Base-by-base conservation (phyloP, 305 asterid species). In the Rubia peregrina region DNA sequence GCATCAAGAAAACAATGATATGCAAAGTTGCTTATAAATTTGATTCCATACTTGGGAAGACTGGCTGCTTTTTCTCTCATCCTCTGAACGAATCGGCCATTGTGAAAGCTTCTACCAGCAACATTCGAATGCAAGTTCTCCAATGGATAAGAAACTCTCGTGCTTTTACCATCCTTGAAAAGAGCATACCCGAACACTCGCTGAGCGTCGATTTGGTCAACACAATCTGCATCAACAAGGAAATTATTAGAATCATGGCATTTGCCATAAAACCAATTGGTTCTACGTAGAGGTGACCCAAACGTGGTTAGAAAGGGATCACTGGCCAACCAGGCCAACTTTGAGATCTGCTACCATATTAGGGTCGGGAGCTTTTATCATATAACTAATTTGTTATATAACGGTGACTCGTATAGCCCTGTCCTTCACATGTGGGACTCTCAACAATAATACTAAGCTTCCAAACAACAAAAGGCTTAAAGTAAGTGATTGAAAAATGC, bases 31-130 rank as follows among this genome's bases (percentile, higher is more conserved):
- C 1, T n/a, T 48, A 14, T 4, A 13, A 48, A 51, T 7, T 17
- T 4, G 38, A 33, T 33, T 33, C 43, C 24, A 33, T 82, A 87
- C 92, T 83, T 87, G 63, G 88, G 80, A 76, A 85, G 87, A 63
- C 72, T 67, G 7, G 84, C 80, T 16, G 92, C 87, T 66, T 87
- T 87, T 71, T 80, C 83, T 67, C 92, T 70, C 90, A 87, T 83
- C 82, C 76, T 85, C 68, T 80, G 88, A 66, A 87, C 74, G 76
- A 87, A 87, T 5, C 88, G 88, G 6, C 92, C 90, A 40, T 87
- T 85, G 57, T 80, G 87, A 40, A 87, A 85, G 77, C 90, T 76
- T 82, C 87, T 81, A 12, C 92, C 92, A 24, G 88, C 76, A 65
- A 82, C 87, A 66, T 85, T 84, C 0, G 88, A 80, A 41, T 74